phyloP scores from a whole-genome alignment of 2,329 filamentous ascomycete species.

The Neobulgaria alba region DNA sequence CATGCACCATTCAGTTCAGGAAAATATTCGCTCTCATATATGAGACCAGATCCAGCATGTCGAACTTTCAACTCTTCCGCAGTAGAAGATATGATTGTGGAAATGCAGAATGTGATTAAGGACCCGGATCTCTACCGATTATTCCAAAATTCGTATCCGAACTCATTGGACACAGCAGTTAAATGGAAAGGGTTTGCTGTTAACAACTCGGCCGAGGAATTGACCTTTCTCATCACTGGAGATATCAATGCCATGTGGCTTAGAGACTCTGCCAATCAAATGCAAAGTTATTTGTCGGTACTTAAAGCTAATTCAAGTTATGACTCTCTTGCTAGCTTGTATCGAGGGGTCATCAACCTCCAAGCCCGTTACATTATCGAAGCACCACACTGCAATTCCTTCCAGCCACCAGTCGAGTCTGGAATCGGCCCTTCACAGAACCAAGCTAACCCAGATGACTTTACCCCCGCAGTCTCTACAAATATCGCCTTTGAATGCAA shows the following conservation, averaged over 20 bases:
- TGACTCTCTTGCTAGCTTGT: slow-evolving; percentile 57
- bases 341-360: slow-evolving; percentile 63
- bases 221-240: slow-evolving; percentile 51
- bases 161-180: slow-evolving; percentile 66
- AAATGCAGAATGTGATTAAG: slow-evolving; percentile 59
- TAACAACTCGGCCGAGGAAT: slow-evolving; percentile 51
- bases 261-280: slow-evolving; percentile 70
- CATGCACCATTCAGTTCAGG: slow-evolving; percentile 73
- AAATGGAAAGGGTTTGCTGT: slow-evolving; percentile 55
- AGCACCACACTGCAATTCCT: slow-evolving; percentile 80
- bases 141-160: slow-evolving; percentile 66
- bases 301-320: slow-evolving; percentile 43
- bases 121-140: slow-evolving; percentile 69
- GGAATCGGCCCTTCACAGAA: slow-evolving; percentile 51
- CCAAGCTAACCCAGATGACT: slow-evolving; percentile 48
- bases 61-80: slow-evolving; percentile 71
- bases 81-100: slow-evolving; percentile 67
- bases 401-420: slow-evolving; percentile 75
- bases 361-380: slow-evolving; percentile 60
- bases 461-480: slow-evolving; percentile 63
- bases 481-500: slow-evolving; percentile 86
- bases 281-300: slow-evolving; percentile 60
- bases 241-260: slow-evolving; percentile 67
- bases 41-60: slow-evolving; percentile 67
- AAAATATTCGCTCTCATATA: slow-evolving; percentile 66